Evolutionary conservation across 176 grass and related monocot species (phyloP).

Genomic region (Zea luxurians): DNA sequence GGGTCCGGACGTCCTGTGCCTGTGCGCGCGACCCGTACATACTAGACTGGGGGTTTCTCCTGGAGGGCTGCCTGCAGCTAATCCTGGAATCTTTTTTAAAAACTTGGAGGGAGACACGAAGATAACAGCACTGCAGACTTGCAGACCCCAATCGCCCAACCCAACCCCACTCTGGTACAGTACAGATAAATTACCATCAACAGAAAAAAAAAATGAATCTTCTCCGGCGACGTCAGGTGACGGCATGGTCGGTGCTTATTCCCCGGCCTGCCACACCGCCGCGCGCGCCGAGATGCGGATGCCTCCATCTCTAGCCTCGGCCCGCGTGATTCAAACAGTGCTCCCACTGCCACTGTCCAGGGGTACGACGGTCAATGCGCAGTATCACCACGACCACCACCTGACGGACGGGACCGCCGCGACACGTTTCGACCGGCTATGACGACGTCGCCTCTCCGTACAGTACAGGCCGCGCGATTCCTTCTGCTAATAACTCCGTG

Average conservation of each 20-base stretch:
- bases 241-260: slow-evolving; percentile 50
- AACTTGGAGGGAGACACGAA: not conserved
- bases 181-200: no score
- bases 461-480: not conserved
- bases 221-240: slow-evolving; percentile 38
- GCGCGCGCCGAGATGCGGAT: not conserved
- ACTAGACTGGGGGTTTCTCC: no score
- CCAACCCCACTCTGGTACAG: no score
- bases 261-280: not conserved
- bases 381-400: not conserved
- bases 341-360: not conserved
- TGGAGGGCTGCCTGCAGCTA: not conserved
- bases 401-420: not conserved
- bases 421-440: slow-evolving; percentile 10
- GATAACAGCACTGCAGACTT: not conserved
- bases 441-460: not conserved
- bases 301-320: not conserved
- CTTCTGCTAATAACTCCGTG: no score
- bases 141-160: not conserved
- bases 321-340: slow-evolving; percentile 24
- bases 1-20: no score
- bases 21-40: no score
- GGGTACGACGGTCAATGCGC: slow-evolving; percentile 4
- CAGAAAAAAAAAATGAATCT: slow-evolving; percentile 30
- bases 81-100: slow-evolving; percentile 34